phyloP scores from a whole-genome alignment of 768 basidiomycete genomes.

The Auricularia cornea region DNA sequence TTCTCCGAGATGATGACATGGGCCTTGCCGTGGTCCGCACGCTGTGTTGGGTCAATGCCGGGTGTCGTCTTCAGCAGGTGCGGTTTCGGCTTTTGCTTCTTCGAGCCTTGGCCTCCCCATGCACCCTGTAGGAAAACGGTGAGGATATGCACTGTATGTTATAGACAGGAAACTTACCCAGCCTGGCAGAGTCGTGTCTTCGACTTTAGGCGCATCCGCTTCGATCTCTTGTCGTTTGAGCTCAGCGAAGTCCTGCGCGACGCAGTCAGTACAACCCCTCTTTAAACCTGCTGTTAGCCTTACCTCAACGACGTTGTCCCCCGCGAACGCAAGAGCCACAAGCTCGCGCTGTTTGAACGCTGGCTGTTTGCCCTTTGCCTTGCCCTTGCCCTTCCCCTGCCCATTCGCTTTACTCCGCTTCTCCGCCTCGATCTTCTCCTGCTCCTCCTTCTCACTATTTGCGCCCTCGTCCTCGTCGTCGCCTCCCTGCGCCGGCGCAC shows the following conservation, averaged over 20 bases:
- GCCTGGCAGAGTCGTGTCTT: constrained; percentile 87
- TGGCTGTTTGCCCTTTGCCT: constrained; percentile 27
- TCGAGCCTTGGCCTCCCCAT: constrained; percentile 80
- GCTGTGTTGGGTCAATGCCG: constrained; percentile 68
- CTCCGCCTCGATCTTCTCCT: constrained; percentile 15
- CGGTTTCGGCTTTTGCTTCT: constrained; percentile 50
- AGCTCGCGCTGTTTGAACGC: constrained; percentile 88
- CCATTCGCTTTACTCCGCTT: constrained; percentile 24
- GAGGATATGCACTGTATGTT: neutral
- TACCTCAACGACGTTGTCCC: constrained; percentile 93
- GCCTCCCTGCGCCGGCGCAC: constrained; percentile 3
- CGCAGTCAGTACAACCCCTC: constrained; percentile 4
- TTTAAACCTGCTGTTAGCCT: too few relatives aligned
- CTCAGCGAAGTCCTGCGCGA: constrained; percentile 71
- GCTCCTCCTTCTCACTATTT: constrained; percentile 8
- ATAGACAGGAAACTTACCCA: constrained; percentile 57
- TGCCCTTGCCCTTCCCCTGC: constrained; percentile 44
- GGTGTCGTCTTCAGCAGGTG: constrained; percentile 73
- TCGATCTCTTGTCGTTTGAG: constrained; percentile 77
- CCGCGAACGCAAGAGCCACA: constrained; percentile 92
- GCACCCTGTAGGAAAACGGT: constrained; percentile 50
- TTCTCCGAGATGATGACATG: constrained; percentile 96
- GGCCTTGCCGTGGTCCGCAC: constrained; percentile 76
- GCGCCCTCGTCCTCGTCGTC: neutral
- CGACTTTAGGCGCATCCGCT: constrained; percentile 75